phyloP scores from a whole-genome alignment of 208 protist genomes.

The Acanthamoeba polyphaga region DNA sequence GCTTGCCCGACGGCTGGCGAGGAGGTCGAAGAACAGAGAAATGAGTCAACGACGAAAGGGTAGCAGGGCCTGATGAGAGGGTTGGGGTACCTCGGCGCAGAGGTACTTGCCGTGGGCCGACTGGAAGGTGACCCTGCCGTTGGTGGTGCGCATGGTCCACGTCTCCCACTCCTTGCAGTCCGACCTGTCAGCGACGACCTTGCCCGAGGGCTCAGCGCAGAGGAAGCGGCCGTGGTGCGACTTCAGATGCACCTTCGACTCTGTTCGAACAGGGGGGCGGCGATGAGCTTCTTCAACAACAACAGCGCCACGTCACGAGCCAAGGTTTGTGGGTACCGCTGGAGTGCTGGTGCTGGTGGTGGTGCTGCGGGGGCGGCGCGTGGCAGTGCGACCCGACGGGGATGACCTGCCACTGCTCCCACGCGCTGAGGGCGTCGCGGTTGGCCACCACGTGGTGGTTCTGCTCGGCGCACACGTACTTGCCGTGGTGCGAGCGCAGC shows the following conservation, averaged over 20 bases:
- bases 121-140: neutral
- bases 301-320: no score
- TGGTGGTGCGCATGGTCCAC: neutral
- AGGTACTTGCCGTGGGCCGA: neutral
- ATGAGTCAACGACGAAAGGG: no score
- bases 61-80: no score
- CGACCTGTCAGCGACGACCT: neutral
- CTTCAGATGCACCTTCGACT: neutral
- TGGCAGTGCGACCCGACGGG: no score
- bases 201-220: neutral
- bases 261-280: no score
- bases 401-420: slow-evolving; percentile 15
- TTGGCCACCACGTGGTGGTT: slow-evolving; percentile 37
- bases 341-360: no score
- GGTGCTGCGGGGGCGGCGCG: no score
- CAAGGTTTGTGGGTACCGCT: no score
- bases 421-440: neutral
- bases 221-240: neutral
- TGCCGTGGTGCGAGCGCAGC: slow-evolving; percentile 50
- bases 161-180: neutral
- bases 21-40: no score
- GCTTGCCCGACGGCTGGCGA: neutral
- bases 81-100: neutral
- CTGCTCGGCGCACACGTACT: slow-evolving; percentile 68
- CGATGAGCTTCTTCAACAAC: no score